Evolutionary conservation across 2,329 filamentous ascomycete species (phyloP), one percentile per base, ranked within the genome.

Genomic region (Tolypocladium nubicola): DNA sequence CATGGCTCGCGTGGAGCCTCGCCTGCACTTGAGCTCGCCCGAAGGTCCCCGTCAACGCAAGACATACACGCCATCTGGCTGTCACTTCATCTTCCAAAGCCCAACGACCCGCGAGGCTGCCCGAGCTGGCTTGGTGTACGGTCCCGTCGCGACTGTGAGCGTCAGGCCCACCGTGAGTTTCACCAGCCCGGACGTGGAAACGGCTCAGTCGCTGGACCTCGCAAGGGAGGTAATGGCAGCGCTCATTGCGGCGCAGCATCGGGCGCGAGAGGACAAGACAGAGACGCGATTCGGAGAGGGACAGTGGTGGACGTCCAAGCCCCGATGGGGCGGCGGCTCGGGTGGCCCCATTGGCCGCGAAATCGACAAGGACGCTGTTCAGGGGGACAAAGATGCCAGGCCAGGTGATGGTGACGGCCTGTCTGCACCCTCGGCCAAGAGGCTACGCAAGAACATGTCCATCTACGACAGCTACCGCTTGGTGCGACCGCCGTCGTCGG

Each of bases 391-490:
- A 65, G 76, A 79, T 55, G 67, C 68, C 49, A 63, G 64, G 26
- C 66, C 62, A 2, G 60, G 61, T 41, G 65, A 69, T 19, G 59
- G 61, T 7, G 64, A 69, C 49, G 64, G 64, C 37, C 38, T 59
- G 16, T 50, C 61, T 26, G 57, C 59, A 57, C 67, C 65, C 6
- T 61, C 65, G 5, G 67, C 64, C 40, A 82, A 82, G 67, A 81
- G 77, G 60, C 69, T 77, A 41, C 77, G 80, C 59, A 83, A 80
- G 67, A 81, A 75, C 55, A 70, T 81, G 67, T 77, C 76, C 60
- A 76, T 85, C 52, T 86, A 86, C 65, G 83, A 86, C 65, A 81
- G 76, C 62, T 86, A 86, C 69, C 78, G 84, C 57, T 84, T 82
- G 75, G 74, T 86, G 50, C 76, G 81, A 2, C 80, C 79, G 10